Conservation (phyloP, 2,329 filamentous ascomycete species). For the Camptophora hylomeconis region DNA sequence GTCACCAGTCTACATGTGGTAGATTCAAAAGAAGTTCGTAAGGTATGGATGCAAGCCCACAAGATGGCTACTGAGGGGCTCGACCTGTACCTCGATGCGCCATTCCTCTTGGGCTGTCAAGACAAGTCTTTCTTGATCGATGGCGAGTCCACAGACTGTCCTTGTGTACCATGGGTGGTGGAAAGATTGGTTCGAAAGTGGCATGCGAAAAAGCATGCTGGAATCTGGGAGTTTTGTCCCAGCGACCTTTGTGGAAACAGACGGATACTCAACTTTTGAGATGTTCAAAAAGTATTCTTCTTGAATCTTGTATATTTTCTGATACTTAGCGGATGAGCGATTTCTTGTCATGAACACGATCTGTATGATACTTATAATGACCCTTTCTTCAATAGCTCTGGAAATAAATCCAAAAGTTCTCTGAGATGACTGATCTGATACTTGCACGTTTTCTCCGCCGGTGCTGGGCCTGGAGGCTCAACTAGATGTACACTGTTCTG, state of each 20-base stretch:
- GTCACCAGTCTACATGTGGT: slow-evolving; percentile 13
- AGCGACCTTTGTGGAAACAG: slow-evolving; percentile 11
- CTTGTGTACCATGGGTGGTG: slow-evolving; percentile 7
- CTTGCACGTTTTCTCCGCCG: slow-evolving; percentile 52
- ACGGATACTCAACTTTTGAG: slow-evolving; percentile 2
- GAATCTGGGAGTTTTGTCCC: slow-evolving; percentile 15
- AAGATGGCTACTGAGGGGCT: slow-evolving; percentile 7
- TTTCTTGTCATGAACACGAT: no score
- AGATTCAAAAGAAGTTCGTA: slow-evolving; percentile 13
- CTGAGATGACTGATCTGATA: slow-evolving; percentile 64
- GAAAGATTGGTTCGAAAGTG: slow-evolving; percentile 11
- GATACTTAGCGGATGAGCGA: no score
- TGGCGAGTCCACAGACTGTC: slow-evolving; percentile 6
- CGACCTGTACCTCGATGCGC: slow-evolving; percentile 9
- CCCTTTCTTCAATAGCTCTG: slow-evolving; percentile 63
- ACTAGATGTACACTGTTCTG: slow-evolving; percentile 64
- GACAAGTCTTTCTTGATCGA: slow-evolving; percentile 16
- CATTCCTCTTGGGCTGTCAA: slow-evolving; percentile 15
- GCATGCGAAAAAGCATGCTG: slow-evolving; percentile 11
- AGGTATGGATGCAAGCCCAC: slow-evolving; percentile 14
- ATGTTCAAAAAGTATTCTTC: not conserved
- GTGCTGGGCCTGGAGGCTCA: slow-evolving; percentile 56
- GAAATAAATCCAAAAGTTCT: slow-evolving; percentile 64
- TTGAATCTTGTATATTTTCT: no score
- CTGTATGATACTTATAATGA: slow-evolving; percentile 1